Evolutionary conservation across 176 grass and related monocot species (phyloP).

Genomic region (Raddia distichophylla): DNA sequence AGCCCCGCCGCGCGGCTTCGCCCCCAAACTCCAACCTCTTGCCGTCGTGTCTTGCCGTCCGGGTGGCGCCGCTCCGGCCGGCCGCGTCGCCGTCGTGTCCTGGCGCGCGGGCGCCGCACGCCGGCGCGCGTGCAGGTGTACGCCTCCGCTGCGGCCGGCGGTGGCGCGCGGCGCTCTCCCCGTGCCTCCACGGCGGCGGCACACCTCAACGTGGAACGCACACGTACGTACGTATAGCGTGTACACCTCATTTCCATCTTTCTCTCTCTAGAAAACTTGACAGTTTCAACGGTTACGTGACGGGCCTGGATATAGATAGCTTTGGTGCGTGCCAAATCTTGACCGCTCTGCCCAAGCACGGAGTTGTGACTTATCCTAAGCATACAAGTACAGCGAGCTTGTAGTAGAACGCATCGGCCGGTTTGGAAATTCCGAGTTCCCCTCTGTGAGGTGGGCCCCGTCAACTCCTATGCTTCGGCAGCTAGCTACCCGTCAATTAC

Average conservation of each 20-base stretch:
- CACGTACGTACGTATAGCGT: background rate
- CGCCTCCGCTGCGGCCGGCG: no score
- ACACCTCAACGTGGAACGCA: background rate
- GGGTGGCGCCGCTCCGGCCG: background rate
- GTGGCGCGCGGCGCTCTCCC: no score
- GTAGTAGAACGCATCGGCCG: no score
- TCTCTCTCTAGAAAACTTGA: background rate
- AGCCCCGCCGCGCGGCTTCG: background rate
- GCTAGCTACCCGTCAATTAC: background rate
- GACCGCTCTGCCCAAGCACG: background rate
- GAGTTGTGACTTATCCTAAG: background rate
- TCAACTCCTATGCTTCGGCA: background rate
- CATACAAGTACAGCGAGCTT: background rate
- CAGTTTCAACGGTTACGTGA: constrained; percentile 11
- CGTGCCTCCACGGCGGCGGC: background rate
- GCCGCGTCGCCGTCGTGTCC: background rate
- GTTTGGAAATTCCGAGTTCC: background rate
- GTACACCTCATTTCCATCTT: background rate
- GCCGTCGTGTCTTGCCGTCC: background rate
- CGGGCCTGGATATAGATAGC: background rate
- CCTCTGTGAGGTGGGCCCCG: background rate
- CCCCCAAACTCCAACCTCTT: background rate
- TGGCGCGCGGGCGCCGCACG: no score
- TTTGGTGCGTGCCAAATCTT: background rate
- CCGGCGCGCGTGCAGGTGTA: no score